These are phyloP conservation scores for Leccinum ochraceum DNA, from an alignment of 768 basidiomycete species.

Conservation along the genomic window DNA sequence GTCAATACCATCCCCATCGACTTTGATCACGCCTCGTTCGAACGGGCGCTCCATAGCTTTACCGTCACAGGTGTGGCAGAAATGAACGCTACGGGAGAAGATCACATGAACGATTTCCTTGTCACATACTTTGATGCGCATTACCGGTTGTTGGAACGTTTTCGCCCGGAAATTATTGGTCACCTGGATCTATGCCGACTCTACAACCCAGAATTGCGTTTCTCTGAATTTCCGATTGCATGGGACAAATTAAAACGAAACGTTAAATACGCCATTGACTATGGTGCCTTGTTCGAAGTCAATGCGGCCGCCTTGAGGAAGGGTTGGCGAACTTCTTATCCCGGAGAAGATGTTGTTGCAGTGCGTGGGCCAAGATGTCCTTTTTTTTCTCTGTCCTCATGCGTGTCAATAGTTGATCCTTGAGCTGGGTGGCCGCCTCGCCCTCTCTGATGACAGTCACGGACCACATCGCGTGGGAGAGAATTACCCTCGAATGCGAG, in stretches of 20 bases:
- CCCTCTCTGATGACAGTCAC: constrained; percentile 95
- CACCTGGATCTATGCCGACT: constrained; percentile 93
- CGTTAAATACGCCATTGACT: constrained; percentile 64
- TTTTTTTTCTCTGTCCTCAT: constrained; percentile 14
- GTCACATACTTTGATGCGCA: constrained; percentile 86
- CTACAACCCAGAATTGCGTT: constrained; percentile 63
- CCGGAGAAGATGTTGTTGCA: constrained; percentile 72
- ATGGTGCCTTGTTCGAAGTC: constrained; percentile 92
- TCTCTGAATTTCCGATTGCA: constrained; percentile 58
- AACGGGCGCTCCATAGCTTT: constrained; percentile 53
- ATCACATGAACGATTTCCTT: constrained; percentile 49
- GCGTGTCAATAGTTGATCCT: constrained; percentile 59
- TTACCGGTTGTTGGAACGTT: constrained; percentile 61
- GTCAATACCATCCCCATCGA: constrained; percentile 89
- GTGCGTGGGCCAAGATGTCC: constrained; percentile 45
- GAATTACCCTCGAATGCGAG: constrained; percentile 68
- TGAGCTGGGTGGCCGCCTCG: constrained; percentile 68
- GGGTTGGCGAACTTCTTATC: constrained; percentile 85
- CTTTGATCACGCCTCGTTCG: constrained; percentile 77
- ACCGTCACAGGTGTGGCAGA: constrained; percentile 32
- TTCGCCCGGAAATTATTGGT: constrained; percentile 87
- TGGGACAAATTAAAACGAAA: constrained; percentile 75
- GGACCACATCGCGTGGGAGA: constrained; percentile 85
- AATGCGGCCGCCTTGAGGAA: constrained; percentile 94
- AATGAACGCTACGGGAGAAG: constrained; percentile 23